Evolutionary conservation across 306 rosid genomes (phyloP), one percentile per base, ranked within the genome.

Genomic region (Prunus kanzakura): DNA sequence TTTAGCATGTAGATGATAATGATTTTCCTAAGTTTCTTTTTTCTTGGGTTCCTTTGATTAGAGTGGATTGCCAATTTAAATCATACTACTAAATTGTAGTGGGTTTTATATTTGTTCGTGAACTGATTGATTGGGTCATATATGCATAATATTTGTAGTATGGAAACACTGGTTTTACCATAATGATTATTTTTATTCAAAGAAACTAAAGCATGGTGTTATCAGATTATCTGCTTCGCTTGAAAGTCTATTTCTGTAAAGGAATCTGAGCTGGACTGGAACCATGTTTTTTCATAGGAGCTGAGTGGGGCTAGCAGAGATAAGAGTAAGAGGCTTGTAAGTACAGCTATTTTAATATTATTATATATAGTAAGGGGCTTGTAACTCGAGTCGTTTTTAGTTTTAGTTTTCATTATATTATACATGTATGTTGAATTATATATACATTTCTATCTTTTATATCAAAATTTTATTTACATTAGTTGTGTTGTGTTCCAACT

Each of bases 1-100:
- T 86, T 68, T 93, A 84, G 91, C 77, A 64, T 23, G 56, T 69
- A 23, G 76, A 58, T 47, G 73, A 50, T 23, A 47, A 41, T 27
- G 32, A 6, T 23, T 72, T 73, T 49, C 20, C 22, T 3, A 49
- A 62, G 57, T 52, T 20, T 60, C 32, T 55, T 67, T 70, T 43
- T 47, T 50, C 51, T 20, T 75, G 80, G 80, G 64, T 78, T 74
- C 46, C 55, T 22, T 19, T 75, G 18, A 70, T 61, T 73, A 6
- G 57, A 25, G 56, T 64, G 56, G n/a, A 25, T 60, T 63, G 30
- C 46, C 25, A 38, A 61, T 43, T 61, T 20, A 73, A 25, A 60
- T n/a, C 43, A 18, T 45, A 61, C 69, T 61, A 27, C 61, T 23
- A 3, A 43, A 41, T 43, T 25, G 67, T 41, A 43, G 76, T 72